Conservation (phyloP, 169 alveolate genomes). For the Miamiensis avidus region DNA sequence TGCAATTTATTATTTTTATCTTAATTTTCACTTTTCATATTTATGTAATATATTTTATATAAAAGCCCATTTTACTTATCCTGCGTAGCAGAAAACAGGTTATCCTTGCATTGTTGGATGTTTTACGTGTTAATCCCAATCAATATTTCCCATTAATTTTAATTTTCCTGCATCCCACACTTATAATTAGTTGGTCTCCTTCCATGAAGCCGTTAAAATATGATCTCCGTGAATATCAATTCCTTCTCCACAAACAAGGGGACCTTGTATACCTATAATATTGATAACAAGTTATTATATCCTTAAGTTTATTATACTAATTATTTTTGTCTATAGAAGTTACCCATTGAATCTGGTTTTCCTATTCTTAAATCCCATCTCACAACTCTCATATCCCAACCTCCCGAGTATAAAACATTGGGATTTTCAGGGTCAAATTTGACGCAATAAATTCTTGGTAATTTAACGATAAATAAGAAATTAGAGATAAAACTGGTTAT, state of each 20-base stretch:
- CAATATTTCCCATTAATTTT: slow-evolving; percentile 61
- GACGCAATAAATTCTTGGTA: slow-evolving; percentile 72
- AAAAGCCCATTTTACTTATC: slow-evolving; percentile 19
- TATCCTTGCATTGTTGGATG: neutral
- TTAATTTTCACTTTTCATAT: no score
- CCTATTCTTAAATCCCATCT: slow-evolving; percentile 79
- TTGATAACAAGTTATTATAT: neutral
- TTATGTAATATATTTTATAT: no score
- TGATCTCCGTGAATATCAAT: slow-evolving; percentile 64
- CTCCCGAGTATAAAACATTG: slow-evolving; percentile 75
- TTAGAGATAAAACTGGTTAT: neutral
- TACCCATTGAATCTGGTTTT: slow-evolving; percentile 55
- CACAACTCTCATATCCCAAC: slow-evolving; percentile 83
- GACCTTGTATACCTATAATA: slow-evolving; percentile 62
- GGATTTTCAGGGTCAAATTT: slow-evolving; percentile 75
- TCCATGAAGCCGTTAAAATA: slow-evolving; percentile 81
- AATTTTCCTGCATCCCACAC: slow-evolving; percentile 78
- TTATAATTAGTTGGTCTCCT: slow-evolving; percentile 68
- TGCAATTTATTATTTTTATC: neutral
- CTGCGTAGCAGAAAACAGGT: slow-evolving; percentile 63
- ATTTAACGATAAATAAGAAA: neutral
- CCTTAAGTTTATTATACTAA: neutral
- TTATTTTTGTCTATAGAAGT: neutral
- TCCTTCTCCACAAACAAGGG: slow-evolving; percentile 83
- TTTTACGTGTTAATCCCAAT: slow-evolving; percentile 61